Percentiles rank a stretch among this genome's conserved stretches.
These are phyloP conservation scores for Elongisporangium senticosum DNA, from an alignment of 352 stramenopile species.

Conservation along the genomic window DNA sequence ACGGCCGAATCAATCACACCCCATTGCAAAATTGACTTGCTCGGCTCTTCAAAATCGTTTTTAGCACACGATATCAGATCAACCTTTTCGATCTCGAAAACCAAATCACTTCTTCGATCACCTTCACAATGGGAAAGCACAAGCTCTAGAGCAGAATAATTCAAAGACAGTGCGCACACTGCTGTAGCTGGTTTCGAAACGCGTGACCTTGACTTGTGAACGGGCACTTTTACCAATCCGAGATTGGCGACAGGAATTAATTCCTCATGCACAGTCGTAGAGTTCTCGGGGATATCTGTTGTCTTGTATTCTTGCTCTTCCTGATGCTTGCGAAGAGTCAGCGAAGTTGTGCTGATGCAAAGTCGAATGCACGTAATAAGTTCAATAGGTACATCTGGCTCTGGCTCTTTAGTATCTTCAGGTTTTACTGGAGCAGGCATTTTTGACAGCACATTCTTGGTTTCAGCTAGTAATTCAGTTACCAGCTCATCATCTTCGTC, in stretches of 20 bases:
- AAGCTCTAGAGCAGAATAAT: slow-evolving; percentile 47
- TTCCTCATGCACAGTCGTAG: slow-evolving; percentile 33
- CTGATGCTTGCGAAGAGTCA: slow-evolving; percentile 62
- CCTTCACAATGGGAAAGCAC: slow-evolving; percentile 24
- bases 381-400: neutral
- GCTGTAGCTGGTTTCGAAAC: slow-evolving; percentile 53
- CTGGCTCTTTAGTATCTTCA: neutral
- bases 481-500: slow-evolving; percentile 65
- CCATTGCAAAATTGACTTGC: slow-evolving; percentile 32
- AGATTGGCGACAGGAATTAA: slow-evolving; percentile 80
- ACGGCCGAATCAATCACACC: slow-evolving; percentile 28
- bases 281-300: slow-evolving; percentile 10
- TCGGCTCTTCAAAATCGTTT: slow-evolving; percentile 19
- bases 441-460: slow-evolving; percentile 14
- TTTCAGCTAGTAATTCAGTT: slow-evolving; percentile 64
- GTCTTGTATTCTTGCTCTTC: slow-evolving; percentile 9
- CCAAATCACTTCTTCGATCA: slow-evolving; percentile 33
- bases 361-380: slow-evolving; percentile 39
- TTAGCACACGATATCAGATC: slow-evolving; percentile 33
- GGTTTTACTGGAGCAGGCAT: neutral
- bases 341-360: slow-evolving; percentile 45
- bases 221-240: slow-evolving; percentile 62
- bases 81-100: slow-evolving; percentile 70
- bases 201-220: slow-evolving; percentile 32
- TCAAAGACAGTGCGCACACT: slow-evolving; percentile 46